Base-by-base conservation (phyloP, 352 stramenopile species). In the Phytophthora kernoviae region DNA sequence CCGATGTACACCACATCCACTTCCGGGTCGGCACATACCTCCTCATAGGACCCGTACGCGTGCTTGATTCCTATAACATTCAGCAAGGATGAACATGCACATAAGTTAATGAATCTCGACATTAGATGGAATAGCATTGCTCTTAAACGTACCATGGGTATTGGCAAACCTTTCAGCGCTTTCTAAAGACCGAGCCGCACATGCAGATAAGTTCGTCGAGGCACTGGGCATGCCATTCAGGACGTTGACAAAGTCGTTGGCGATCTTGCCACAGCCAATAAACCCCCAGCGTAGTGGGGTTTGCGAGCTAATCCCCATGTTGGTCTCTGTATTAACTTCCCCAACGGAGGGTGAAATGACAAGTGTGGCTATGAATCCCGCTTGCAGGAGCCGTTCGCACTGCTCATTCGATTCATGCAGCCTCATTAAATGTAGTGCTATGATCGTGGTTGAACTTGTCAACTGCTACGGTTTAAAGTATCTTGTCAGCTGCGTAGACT, bases 1-100 rank as follows among this genome's bases (percentile, higher is more conserved):
- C 76, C 90, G 22, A 97, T 74, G 58, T 98, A 98, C n/a, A 96
- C 81, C 30, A 97, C 81, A 43, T 97, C 86, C 18, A 97, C 80
- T 5, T 83, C 62, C 5, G 75, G 52, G 69, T 97, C 87, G 7
- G 61, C 41, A 20, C 75, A 73, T 10, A 98, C 58, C 50, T 79
- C 84, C n/a, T 91, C 77, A 60, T 97, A 97, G 42, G 68, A 84
- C 15, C 75, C 88, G 60, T 94, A 89, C 22, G 76, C 67, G 1
- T 67, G 62, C 5, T 75, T 50, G 63, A 96, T 49, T 1, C 18
- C 59, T 68, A 18, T 21, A 49, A 2, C 2, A 5, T 4, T 24
- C 18, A 33, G 2, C 11, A 30, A 3, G 24, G 42, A 18, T 41
- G 43, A 40, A 43, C 43, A 27, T 39, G 14, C 12, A 36, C 24